Percentiles rank a stretch among this genome's conserved stretches.
Evolutionary conservation across 495 filamentous ascomycete species (phyloP).

Genomic region (Podospora pseudocomata): DNA sequence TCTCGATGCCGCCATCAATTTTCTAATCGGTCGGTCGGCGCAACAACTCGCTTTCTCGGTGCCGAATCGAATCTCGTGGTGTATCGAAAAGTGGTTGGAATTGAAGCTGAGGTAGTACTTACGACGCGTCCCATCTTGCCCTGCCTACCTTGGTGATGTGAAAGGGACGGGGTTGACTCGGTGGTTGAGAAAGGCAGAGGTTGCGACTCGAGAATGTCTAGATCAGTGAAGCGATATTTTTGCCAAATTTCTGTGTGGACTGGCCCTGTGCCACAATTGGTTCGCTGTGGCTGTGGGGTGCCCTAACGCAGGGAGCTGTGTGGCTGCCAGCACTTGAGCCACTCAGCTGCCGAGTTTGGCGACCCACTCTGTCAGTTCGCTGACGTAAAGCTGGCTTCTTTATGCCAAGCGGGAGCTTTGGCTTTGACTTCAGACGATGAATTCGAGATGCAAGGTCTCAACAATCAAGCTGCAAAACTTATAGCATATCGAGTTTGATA

Average conservation of each 20-base stretch:
- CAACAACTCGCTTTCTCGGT: constrained; percentile 14
- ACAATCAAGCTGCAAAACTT: background rate
- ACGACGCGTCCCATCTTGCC: constrained; percentile 53
- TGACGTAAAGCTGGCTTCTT: constrained; percentile 13
- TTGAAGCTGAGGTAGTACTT: constrained; percentile 33
- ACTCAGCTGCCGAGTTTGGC: background rate
- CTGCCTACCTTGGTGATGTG: constrained; percentile 33
- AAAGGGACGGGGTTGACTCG: constrained; percentile 34
- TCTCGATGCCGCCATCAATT: background rate
- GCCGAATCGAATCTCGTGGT: constrained; percentile 17
- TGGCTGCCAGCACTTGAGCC: constrained; percentile 12
- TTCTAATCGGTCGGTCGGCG: constrained; percentile 20
- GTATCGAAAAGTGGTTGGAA: constrained; percentile 14
- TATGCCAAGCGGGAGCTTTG: background rate
- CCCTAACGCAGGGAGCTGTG: constrained; percentile 34
- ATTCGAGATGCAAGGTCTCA: background rate
- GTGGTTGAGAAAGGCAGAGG: constrained; percentile 30
- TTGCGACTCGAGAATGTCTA: constrained; percentile 32
- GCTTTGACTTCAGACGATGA: background rate
- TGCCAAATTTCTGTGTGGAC: constrained; percentile 40
- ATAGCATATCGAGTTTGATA: background rate
- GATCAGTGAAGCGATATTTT: constrained; percentile 34
- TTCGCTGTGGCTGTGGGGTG: constrained; percentile 26
- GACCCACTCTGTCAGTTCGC: background rate
- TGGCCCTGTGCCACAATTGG: constrained; percentile 26